Evolutionary conservation across 371 early-diverging fungal species (phyloP).

Genomic region (Rhizopus arrhizus): DNA sequence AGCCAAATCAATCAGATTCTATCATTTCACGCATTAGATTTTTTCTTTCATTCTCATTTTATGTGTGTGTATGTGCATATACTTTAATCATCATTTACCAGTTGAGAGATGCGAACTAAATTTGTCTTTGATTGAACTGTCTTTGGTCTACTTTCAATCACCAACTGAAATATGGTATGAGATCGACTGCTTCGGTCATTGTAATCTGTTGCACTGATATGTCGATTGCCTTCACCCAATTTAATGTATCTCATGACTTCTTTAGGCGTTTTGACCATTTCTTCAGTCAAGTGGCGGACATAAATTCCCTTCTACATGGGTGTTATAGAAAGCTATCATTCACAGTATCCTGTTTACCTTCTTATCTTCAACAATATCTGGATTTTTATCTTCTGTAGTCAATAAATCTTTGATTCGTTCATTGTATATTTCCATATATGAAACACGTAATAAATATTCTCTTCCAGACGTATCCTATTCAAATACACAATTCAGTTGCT

Average conservation of each 20-base stretch:
- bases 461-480: conserved; percentile 36
- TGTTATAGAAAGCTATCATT: neutral
- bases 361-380: conserved; percentile 80
- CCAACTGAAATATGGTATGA: conserved; percentile 88
- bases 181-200: conserved; percentile 86
- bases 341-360: neutral
- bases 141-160: conserved; percentile 37
- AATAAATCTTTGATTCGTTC: conserved; percentile 88
- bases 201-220: conserved; percentile 82
- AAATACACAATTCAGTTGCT: too few relatives aligned
- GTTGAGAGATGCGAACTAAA: conserved; percentile 66
- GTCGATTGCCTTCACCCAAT: conserved; percentile 80
- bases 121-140: conserved; percentile 1
- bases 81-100: conserved; percentile 35
- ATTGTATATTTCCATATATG: conserved; percentile 96
- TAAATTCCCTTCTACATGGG: conserved; percentile 73
- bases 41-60: neutral
- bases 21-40: neutral
- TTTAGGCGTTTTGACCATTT: conserved; percentile 80
- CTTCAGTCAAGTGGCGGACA: conserved; percentile 84
- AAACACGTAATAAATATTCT: conserved; percentile 84
- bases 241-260: conserved; percentile 80
- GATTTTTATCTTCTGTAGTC: conserved; percentile 65
- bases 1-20: conserved; percentile 91
- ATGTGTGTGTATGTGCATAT: too few relatives aligned